Conservation (phyloP, 768 basidiomycete species). For the Mycena latifolia region DNA sequence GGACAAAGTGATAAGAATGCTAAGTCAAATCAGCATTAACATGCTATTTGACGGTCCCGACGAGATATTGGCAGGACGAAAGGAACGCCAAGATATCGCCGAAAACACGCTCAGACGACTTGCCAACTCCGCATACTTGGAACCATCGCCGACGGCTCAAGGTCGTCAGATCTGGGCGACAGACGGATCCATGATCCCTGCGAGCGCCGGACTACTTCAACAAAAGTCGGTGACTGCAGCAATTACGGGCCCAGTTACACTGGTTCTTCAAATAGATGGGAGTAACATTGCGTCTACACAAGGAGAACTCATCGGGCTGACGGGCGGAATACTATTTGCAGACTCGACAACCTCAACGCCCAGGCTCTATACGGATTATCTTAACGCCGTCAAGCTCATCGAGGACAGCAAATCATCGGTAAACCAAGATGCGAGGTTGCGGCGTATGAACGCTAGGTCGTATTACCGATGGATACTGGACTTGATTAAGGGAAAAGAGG, state of each 20-base stretch:
- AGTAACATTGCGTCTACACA: not conserved
- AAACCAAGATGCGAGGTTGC: not conserved
- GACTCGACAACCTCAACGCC: not conserved
- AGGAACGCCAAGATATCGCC: not conserved
- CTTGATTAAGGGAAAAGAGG: not conserved
- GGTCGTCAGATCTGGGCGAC: conserved; percentile 7
- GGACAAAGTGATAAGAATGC: not conserved
- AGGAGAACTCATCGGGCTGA: not conserved
- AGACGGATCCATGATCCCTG: conserved; percentile 17
- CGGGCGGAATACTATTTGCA: not conserved
- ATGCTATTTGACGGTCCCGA: not conserved
- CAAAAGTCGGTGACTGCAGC: not conserved
- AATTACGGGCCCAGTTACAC: not conserved
- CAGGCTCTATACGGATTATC: not conserved
- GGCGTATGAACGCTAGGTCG: conserved; percentile 13
- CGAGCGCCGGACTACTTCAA: conserved; percentile 23
- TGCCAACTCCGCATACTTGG: no score
- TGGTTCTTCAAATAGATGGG: not conserved
- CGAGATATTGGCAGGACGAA: not conserved
- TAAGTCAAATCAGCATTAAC: not conserved
- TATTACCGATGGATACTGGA: conserved; percentile 12
- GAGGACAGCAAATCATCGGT: not conserved
- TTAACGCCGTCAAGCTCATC: not conserved
- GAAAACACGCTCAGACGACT: not conserved
- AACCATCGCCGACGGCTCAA: not conserved